Conservation (phyloP, 352 stramenopile genomes). For the Phytophthora crassamura region DNA sequence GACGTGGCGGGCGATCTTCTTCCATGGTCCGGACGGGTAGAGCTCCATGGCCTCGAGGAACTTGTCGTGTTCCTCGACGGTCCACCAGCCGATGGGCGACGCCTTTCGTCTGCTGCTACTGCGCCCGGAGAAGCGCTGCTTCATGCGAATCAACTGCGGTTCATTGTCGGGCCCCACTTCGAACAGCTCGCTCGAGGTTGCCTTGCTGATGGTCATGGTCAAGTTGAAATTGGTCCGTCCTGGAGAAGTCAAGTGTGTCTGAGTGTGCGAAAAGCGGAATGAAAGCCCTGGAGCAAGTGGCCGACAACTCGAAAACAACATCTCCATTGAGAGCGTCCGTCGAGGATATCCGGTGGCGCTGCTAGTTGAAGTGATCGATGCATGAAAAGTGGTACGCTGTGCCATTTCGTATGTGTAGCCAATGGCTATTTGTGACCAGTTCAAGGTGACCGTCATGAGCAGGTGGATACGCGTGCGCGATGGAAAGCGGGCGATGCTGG, state of each 20-base stretch:
- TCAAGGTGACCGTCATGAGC: too few species aligned
- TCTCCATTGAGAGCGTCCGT: too few species aligned
- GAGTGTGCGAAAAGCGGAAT: constrained; percentile 3
- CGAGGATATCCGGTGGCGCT: too few species aligned
- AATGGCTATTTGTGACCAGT: too few species aligned
- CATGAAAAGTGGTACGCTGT: too few species aligned
- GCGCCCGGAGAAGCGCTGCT: constrained; percentile 2
- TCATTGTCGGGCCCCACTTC: not conserved
- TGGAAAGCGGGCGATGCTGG: too few species aligned
- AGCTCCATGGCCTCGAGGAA: constrained; percentile 55
- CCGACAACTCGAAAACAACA: too few species aligned
- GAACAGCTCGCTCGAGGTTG: not conserved
- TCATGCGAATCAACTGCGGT: constrained; percentile 9
- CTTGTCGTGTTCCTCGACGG: constrained; percentile 42
- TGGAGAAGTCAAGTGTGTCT: not conserved
- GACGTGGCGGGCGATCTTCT: constrained; percentile 36
- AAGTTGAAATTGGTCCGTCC: not conserved
- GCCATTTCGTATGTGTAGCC: too few species aligned
- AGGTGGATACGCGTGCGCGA: too few species aligned
- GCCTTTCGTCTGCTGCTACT: not conserved
- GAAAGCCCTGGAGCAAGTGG: not conserved
- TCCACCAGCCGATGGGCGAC: constrained; percentile 13
- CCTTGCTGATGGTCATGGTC: constrained; percentile 10
- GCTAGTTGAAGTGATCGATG: too few species aligned
- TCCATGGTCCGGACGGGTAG: constrained; percentile 53